phyloP scores from a whole-genome alignment of 352 stramenopile genomes.

The Phytophthora melonis region DNA sequence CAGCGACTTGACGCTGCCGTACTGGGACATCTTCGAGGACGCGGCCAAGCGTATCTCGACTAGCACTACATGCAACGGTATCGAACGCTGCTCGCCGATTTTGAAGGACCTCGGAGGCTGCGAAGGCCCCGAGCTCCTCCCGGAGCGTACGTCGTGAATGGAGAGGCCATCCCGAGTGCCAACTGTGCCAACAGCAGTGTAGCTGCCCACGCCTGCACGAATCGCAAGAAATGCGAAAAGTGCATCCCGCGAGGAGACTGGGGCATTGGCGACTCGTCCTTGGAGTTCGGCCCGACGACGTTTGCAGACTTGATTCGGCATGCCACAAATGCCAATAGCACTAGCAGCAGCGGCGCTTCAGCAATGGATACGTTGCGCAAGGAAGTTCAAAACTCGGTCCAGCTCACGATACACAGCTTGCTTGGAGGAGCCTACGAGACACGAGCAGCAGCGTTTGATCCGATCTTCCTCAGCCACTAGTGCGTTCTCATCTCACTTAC shows the following conservation, averaged over 20 bases:
- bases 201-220: constrained; percentile 54
- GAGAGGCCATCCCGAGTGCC: constrained; percentile 36
- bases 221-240: constrained; percentile 53
- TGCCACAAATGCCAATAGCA: constrained; percentile 39
- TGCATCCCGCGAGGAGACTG: constrained; percentile 76
- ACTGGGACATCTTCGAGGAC: constrained; percentile 74
- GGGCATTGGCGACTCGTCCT: constrained; percentile 65
- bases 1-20: constrained; percentile 64
- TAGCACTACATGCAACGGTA: constrained; percentile 43
- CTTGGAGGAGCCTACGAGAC: constrained; percentile 56
- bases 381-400: constrained; percentile 48
- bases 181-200: constrained; percentile 72
- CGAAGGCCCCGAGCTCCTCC: constrained; percentile 43
- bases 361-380: constrained; percentile 46
- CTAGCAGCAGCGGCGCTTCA: constrained; percentile 34
- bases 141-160: constrained; percentile 41
- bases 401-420: constrained; percentile 53
- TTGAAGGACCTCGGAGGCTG: constrained; percentile 69
- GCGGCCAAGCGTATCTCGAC: constrained; percentile 59
- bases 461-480: constrained; percentile 62
- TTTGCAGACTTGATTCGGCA: constrained; percentile 69
- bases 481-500: constrained; percentile 23
- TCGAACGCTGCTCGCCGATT: constrained; percentile 57
- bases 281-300: constrained; percentile 70
- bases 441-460: constrained; percentile 52